A percentile compares a stretch with the other conserved stretches of the same genome.
Evolutionary conservation across 1,284 basidiomycete genomes (phyloP).

Genomic region (Puccinia hordei): DNA sequence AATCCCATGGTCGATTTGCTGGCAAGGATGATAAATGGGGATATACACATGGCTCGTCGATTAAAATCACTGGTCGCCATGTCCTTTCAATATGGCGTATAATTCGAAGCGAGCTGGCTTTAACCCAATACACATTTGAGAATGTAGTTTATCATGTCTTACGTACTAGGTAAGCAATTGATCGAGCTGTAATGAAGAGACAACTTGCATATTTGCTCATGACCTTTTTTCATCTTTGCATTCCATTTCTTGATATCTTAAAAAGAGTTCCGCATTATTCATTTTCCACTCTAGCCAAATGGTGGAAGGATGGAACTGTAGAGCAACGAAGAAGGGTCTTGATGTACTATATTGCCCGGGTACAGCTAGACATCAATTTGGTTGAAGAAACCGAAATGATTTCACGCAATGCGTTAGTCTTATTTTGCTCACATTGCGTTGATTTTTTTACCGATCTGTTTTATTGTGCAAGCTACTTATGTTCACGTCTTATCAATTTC

Average conservation of each 20-base stretch:
- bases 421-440: neutral
- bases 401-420: constrained; percentile 78
- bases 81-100: constrained; percentile 90
- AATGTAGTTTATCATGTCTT: constrained; percentile 82
- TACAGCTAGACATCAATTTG: constrained; percentile 72
- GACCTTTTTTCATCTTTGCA: constrained; percentile 23
- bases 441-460: neutral
- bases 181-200: too few species aligned
- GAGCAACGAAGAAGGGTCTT: constrained; percentile 67
- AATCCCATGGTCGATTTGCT: constrained; percentile 62
- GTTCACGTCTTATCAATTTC: neutral
- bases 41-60: constrained; percentile 73
- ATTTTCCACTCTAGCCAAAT: constrained; percentile 68
- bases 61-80: constrained; percentile 83
- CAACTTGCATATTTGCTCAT: neutral
- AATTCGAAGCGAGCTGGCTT: constrained; percentile 78
- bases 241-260: constrained; percentile 14
- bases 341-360: constrained; percentile 68
- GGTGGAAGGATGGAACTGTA: constrained; percentile 70
- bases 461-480: neutral
- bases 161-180: constrained; percentile 66
- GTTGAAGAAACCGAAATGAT: constrained; percentile 77
- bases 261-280: constrained; percentile 76
- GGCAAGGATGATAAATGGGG: constrained; percentile 71
- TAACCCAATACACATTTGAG: constrained; percentile 84